Evolutionary conservation across 2,329 filamentous ascomycete genomes (phyloP).

Genomic region (Aspergillus thermomutatus): DNA sequence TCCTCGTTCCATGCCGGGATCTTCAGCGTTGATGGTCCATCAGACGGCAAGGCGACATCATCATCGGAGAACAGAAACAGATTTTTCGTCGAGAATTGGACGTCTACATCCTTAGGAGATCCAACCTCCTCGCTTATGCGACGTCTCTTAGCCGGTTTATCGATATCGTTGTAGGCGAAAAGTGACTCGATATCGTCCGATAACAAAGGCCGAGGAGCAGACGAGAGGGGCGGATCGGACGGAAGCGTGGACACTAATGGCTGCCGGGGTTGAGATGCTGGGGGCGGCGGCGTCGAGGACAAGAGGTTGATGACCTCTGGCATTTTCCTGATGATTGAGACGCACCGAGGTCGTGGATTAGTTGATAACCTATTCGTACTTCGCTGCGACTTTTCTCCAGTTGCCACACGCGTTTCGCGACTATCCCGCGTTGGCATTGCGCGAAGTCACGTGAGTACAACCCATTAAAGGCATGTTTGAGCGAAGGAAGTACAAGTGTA

Average conservation of each 20-base stretch:
- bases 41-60: slow-evolving; percentile 18
- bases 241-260: slow-evolving; percentile 5
- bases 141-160: slow-evolving; percentile 31
- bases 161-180: slow-evolving; percentile 24
- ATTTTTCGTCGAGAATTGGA: slow-evolving; percentile 5
- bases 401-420: slow-evolving; percentile 17
- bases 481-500: slow-evolving; percentile 14
- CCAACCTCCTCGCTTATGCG: slow-evolving; percentile 24
- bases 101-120: background rate
- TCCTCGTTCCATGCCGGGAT: slow-evolving; percentile 19
- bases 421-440: slow-evolving; percentile 13
- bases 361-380: background rate
- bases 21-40: background rate
- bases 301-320: slow-evolving; percentile 39
- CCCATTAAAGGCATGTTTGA: background rate
- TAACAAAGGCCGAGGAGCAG: slow-evolving; percentile 10
- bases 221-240: slow-evolving; percentile 8
- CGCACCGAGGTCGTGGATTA: background rate
- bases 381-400: background rate
- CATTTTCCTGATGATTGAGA: slow-evolving; percentile 24
- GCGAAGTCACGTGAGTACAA: slow-evolving; percentile 16
- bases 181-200: slow-evolving; percentile 29
- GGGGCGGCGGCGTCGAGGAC: slow-evolving; percentile 32
- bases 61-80: slow-evolving; percentile 30
- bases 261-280: slow-evolving; percentile 13